Percentiles rank a stretch among this genome's conserved stretches.
These are phyloP conservation scores for Myxozyma neglecta DNA, from an alignment of 805 yeast genomes.

Conservation along the genomic window DNA sequence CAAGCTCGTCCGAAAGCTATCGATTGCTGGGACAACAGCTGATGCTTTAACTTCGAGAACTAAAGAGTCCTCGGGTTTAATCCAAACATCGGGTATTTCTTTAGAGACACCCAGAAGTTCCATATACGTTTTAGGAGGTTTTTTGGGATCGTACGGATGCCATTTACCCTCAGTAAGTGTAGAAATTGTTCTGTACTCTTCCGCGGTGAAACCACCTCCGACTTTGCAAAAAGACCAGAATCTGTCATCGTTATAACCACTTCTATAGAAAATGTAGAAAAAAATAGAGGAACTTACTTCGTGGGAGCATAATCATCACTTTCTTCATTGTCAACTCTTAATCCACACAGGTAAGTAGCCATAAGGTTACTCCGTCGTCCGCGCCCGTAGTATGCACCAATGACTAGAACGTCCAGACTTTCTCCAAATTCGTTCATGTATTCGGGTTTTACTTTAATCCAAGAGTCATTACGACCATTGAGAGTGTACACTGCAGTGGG, in stretches of 20 bases:
- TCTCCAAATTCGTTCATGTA: conserved; percentile 84
- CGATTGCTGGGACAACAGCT: conserved; percentile 53
- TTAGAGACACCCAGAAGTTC: conserved; percentile 30
- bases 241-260: conserved; percentile 25
- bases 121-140: conserved; percentile 44
- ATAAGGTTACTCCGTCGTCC: conserved; percentile 47
- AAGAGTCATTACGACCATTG: conserved; percentile 61
- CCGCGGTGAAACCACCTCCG: conserved; percentile 76
- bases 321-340: conserved; percentile 48
- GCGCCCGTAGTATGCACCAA: conserved; percentile 73
- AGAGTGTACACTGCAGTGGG: conserved; percentile 58
- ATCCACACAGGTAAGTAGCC: conserved; percentile 70
- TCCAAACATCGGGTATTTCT: conserved; percentile 70
- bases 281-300: not conserved
- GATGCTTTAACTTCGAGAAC: conserved; percentile 84
- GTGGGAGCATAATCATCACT: conserved; percentile 42
- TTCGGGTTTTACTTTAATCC: conserved; percentile 92
- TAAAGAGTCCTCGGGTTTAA: conserved; percentile 71
- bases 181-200: conserved; percentile 61
- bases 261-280: not conserved
- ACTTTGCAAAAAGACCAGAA: conserved; percentile 73
- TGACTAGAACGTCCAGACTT: conserved; percentile 71
- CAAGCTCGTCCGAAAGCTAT: conserved; percentile 60
- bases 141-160: conserved; percentile 46
- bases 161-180: conserved; percentile 61